Conservation (phyloP, 768 basidiomycete genomes). For the Russula ochroleuca region DNA sequence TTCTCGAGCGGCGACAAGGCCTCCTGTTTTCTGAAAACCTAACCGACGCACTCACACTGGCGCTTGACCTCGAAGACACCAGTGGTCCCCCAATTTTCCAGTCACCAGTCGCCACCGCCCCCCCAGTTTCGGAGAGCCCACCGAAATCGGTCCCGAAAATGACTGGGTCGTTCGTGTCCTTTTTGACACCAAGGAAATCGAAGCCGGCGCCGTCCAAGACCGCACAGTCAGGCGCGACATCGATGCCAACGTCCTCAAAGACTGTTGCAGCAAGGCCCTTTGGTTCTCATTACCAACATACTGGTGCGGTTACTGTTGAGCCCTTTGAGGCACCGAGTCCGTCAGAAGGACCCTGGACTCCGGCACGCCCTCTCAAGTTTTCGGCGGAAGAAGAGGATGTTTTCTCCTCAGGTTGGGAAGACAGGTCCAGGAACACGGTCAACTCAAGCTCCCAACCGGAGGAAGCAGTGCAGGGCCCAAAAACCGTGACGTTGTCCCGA, state of each 20-base stretch:
- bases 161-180: slow-evolving; percentile 66
- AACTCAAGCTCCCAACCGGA: slow-evolving; percentile 32
- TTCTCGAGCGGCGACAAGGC: slow-evolving; percentile 82
- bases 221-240: slow-evolving; percentile 33
- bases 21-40: slow-evolving; percentile 89
- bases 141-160: slow-evolving; percentile 50
- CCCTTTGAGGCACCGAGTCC: slow-evolving; percentile 62
- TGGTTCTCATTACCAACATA: slow-evolving; percentile 77
- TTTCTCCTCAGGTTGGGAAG: slow-evolving; percentile 51
- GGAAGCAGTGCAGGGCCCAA: slow-evolving; percentile 33
- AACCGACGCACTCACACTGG: slow-evolving; percentile 78
- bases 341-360: slow-evolving; percentile 59
- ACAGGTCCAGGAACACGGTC: slow-evolving; percentile 28
- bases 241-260: slow-evolving; percentile 48
- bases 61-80: slow-evolving; percentile 56
- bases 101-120: slow-evolving; percentile 32
- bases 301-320: slow-evolving; percentile 64
- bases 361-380: slow-evolving; percentile 50
- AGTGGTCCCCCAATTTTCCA: slow-evolving; percentile 26
- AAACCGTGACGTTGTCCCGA: slow-evolving; percentile 68
- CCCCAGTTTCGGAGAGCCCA: slow-evolving; percentile 35
- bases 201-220: slow-evolving; percentile 37
- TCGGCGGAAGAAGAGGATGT: slow-evolving; percentile 66
- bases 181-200: slow-evolving; percentile 73
- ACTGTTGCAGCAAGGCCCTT: slow-evolving; percentile 69